Evolutionary conservation across 768 basidiomycete genomes (phyloP), one percentile per base, ranked within the genome.

Genomic region (Suillus clintonianus): DNA sequence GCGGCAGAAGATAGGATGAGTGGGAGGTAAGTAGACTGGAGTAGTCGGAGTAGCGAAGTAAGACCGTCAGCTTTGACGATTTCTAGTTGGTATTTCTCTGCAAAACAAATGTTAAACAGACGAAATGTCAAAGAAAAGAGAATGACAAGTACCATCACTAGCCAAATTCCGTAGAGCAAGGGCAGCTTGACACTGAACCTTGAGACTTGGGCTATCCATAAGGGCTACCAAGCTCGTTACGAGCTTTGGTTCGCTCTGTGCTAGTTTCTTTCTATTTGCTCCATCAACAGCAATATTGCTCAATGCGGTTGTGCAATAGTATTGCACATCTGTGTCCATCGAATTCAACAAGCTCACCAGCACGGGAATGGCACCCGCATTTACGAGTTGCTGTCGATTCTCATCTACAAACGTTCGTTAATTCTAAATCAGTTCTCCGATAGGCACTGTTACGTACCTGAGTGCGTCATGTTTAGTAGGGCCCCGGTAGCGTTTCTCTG

Each of bases 231-330:
- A 83, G 72, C 95, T 97, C 32, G 92, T 84, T 4, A 99, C 97
- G 30, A 99, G 83, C 74, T 94, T 97, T 11, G 96, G 95, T 77
- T 99, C 97, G 67, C 87, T 92, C 72, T 92, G 87, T 2, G 96
- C 94, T 32, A 99, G 83, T 77, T 96, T 97, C 84, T 95, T 96
- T 69, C 97, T 84, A 78, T 99, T 99, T 76, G 65, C 69, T 88
- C 94, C 92, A 79, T 99, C 97, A 8, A 99, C 97, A 39, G 97
- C 97, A 68, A 99, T 99, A 72, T 99, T 99, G 75, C 93, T 95
- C 70, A 99, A 79, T 7, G 97, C 97, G 14, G 97, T 99, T 7
- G 97, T 99, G 78, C 97, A 99, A 75, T 99, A 99, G 73, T 99
- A 99, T 76, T 99, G 97, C 2, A 99, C 97, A 73, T 99, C 97